Percentiles rank a stretch among this genome's conserved stretches.
Evolutionary conservation across 2,329 filamentous ascomycete genomes (phyloP).

Genomic region (Macrophomina pseudophaseolina): DNA sequence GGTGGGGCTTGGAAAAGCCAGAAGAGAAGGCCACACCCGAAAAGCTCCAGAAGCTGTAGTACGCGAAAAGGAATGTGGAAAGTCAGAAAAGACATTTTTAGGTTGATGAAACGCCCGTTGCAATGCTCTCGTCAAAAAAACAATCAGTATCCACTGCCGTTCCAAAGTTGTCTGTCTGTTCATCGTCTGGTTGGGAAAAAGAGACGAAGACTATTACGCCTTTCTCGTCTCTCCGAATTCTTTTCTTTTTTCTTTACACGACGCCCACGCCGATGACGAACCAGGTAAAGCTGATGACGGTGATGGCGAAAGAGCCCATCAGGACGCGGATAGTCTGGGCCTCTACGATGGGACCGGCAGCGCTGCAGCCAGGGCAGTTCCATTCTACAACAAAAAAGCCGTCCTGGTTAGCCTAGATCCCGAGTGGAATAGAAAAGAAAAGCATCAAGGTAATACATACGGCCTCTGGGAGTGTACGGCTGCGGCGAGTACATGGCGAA

Average conservation of each 20-base stretch:
- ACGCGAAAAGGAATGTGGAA: too few species aligned
- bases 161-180: not conserved
- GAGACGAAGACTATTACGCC: not conserved
- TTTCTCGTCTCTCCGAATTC: not conserved
- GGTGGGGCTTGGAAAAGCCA: too few species aligned
- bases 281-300: slow-evolving; percentile 62
- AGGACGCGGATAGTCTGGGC: slow-evolving; percentile 62
- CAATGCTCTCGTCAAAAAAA: slow-evolving; percentile 21
- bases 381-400: slow-evolving; percentile 47
- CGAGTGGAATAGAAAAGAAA: slow-evolving; percentile 24
- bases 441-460: slow-evolving; percentile 46
- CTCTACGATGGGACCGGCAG: slow-evolving; percentile 59
- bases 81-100: slow-evolving; percentile 11
- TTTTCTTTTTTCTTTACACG: slow-evolving; percentile 35
- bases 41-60: too few species aligned
- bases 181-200: not conserved
- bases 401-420: slow-evolving; percentile 22
- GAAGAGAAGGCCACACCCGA: too few species aligned
- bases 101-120: slow-evolving; percentile 17
- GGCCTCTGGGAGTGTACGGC: slow-evolving; percentile 54
- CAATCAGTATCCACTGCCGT: not conserved
- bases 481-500: slow-evolving; percentile 69
- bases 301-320: slow-evolving; percentile 61
- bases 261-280: slow-evolving; percentile 53
- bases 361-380: slow-evolving; percentile 62